A percentile compares a stretch with the other conserved stretches of the same genome.
These are phyloP conservation scores for Psidium friedrichsthalianum DNA, from an alignment of 345 rosid genomes.

Conservation along the genomic window DNA sequence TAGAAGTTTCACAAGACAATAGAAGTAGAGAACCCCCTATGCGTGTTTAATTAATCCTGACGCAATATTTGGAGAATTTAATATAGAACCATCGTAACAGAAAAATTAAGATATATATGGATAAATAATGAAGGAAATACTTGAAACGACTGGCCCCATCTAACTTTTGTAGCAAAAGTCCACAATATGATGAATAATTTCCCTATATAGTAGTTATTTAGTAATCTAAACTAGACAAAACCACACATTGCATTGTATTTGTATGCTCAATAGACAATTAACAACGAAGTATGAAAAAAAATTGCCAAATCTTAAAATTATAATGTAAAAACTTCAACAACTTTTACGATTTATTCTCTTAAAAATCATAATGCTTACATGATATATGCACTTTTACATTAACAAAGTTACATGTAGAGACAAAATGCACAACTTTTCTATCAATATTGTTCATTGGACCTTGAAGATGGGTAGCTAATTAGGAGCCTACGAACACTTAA, in stretches of 20 bases:
- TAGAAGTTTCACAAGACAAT: background rate
- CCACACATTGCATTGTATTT: too few species aligned
- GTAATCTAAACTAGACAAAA: too few species aligned
- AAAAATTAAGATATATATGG: background rate
- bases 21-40: background rate
- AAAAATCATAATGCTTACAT: background rate
- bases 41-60: background rate
- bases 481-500: background rate
- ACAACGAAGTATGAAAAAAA: too few species aligned
- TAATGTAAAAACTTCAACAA: background rate
- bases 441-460: background rate
- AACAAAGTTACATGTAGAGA: background rate
- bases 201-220: too few species aligned
- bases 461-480: background rate
- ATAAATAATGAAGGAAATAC: background rate
- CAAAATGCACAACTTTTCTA: background rate
- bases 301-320: background rate
- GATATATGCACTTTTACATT: background rate
- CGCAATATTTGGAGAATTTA: background rate
- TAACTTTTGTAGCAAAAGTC: too few species aligned
- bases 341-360: background rate
- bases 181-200: too few species aligned
- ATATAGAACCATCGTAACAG: background rate
- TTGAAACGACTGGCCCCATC: background rate
- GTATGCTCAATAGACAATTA: too few species aligned